phyloP scores from a whole-genome alignment of 768 basidiomycete species.

The Auricularia sp. region DNA sequence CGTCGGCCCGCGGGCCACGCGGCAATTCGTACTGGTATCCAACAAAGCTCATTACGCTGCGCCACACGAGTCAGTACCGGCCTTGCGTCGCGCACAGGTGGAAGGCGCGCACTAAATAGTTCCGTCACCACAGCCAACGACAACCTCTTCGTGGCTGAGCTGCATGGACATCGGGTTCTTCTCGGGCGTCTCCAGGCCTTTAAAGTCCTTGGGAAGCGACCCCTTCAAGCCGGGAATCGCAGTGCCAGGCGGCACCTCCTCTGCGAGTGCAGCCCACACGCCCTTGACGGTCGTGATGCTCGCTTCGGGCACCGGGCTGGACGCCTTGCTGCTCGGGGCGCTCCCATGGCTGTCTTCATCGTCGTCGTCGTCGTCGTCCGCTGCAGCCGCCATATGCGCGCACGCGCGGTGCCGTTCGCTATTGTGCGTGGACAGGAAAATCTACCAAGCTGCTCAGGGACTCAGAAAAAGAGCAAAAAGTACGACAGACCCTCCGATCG shows the following conservation, averaged over 20 bases:
- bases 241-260: conserved; percentile 22
- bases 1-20: neutral
- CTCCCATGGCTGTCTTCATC: conserved; percentile 8
- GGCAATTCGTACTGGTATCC: conserved; percentile 36
- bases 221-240: conserved; percentile 52
- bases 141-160: conserved; percentile 81
- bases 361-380: conserved; percentile 16
- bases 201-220: conserved; percentile 54
- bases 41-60: conserved; percentile 29
- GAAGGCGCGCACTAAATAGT: conserved; percentile 70
- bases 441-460: conserved; percentile 29
- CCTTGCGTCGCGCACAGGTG: neutral
- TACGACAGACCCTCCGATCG: conserved; percentile 55
- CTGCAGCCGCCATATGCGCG: neutral
- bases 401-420: conserved; percentile 33
- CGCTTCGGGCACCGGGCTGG: conserved; percentile 8
- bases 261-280: conserved; percentile 62
- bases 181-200: conserved; percentile 74
- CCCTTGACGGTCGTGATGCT: conserved; percentile 60
- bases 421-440: conserved; percentile 75
- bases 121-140: conserved; percentile 84
- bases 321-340: neutral
- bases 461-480: neutral
- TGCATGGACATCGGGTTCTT: conserved; percentile 96
- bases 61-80: neutral